Evolutionary conservation across 257 asterid species (phyloP).

Genomic region (Rehmannia glutinosa): DNA sequence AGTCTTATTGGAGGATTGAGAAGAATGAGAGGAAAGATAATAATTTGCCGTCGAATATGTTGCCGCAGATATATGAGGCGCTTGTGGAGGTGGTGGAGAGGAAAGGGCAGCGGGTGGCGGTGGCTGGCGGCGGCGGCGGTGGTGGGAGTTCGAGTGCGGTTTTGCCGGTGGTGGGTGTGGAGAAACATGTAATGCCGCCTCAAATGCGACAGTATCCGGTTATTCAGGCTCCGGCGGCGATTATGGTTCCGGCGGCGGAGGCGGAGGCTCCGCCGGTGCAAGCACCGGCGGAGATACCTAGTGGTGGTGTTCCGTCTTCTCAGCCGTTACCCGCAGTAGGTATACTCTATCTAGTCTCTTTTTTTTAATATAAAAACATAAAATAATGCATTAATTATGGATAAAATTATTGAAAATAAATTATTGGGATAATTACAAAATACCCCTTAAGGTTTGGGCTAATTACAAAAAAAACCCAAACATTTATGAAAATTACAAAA

Average conservation of each 20-base stretch:
- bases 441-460: too few species aligned
- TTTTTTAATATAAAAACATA: neutral
- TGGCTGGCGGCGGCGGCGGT: neutral
- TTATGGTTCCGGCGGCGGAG: slow-evolving; percentile 20
- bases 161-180: neutral
- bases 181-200: neutral
- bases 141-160: slow-evolving; percentile 6
- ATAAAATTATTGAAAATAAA: too few species aligned
- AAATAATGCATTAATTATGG: neutral
- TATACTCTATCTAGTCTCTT: slow-evolving; percentile 30
- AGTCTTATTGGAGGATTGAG: slow-evolving; percentile 82
- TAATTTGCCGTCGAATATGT: slow-evolving; percentile 76
- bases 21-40: slow-evolving; percentile 65
- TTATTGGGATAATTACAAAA: too few species aligned
- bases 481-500: too few species aligned
- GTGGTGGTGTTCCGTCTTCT: slow-evolving; percentile 16
- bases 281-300: slow-evolving; percentile 21
- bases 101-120: slow-evolving; percentile 25
- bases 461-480: too few species aligned
- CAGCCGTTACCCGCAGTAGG: slow-evolving; percentile 65
- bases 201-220: slow-evolving; percentile 31
- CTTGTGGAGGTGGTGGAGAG: slow-evolving; percentile 65
- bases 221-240: slow-evolving; percentile 13
- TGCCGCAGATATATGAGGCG: slow-evolving; percentile 72
- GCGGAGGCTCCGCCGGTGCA: slow-evolving; percentile 33